Base-by-base conservation (phyloP, 495 filamentous ascomycete genomes). In the Jackrogersella minutella region DNA sequence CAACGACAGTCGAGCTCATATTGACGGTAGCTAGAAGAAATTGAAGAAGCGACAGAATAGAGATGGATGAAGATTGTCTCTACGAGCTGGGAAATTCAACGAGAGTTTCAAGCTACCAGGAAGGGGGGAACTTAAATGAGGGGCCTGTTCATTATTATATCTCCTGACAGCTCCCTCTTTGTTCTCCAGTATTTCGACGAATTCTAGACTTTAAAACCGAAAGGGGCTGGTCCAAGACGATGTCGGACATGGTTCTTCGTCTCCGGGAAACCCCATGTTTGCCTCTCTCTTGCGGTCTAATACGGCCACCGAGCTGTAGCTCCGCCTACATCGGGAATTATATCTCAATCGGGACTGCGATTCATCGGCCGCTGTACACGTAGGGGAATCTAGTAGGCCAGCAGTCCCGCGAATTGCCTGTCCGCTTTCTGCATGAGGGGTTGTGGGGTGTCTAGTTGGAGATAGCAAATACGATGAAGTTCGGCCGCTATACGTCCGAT, bases 1-100 rank as follows among this genome's bases (percentile, higher is more conserved):
- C 62, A 16, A 68, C 67, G 10, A 50, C 59, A 40, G 70, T 66
- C 24, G 71, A 58, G 44, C 72, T 69, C 72, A 74, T 74, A 46
- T 68, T 73, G 51, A 49, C 49, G n/a, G 44, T 22, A 11, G 39
- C 6, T 8, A 49, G 31, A 13, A 40, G 39, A n/a, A 40, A 8
- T 51, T 40, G 19, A 16, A 24, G 19, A n/a, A n/a, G n/a, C n/a
- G n/a, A n/a, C 8, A 56, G 40, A 41, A 41, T 10, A 49, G 16
- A 51, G 34, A 46, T 46, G 41, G 14, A n/a, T 5, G 28, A 53
- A 37, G 14, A 39, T 43, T n/a, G n/a, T 43, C 33, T 14, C 28
- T 40, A 16, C n/a, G 13, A 51, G 26, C 43, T 30, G 13, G 8
- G 17, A 52, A 22, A 33, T 52, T 53, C 26, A 30, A 64, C 41